Evolutionary conservation across 2,329 filamentous ascomycete species (phyloP), one percentile per base, ranked within the genome.

Genomic region (Pyrenophora teres): DNA sequence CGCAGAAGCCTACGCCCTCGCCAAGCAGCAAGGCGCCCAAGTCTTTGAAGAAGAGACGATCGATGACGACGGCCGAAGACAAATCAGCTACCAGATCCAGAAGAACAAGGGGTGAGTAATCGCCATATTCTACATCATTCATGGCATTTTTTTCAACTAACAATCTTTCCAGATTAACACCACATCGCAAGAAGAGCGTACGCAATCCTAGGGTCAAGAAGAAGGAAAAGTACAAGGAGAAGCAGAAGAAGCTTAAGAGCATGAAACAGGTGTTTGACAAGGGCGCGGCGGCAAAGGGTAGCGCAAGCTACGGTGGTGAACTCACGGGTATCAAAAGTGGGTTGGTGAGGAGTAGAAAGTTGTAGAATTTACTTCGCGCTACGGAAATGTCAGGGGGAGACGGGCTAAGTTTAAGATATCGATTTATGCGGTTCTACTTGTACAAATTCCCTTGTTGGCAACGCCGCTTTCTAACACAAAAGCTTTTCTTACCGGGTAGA

Each of bases 201-300:
- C 82, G 93, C 58, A 99, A 99, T 78, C 92, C 94, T 31, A 83
- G 94, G 73, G 93, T 97, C 60, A 99, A 97, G 88, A 97, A 97
- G 88, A 86, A 91, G 76, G 91, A 91, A 85, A 92, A 91, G 85
- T 99, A 86, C 74, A 92, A 95, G 71, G 88, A 92, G 75, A 97
- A 96, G 83, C 89, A 93, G 84, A 97, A 97, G 89, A 97, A 97
- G 82, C 77, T 97, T 70, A 86, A 85, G 67, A 93, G 88, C 71
- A 90, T 92, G 80, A 90, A 89, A 78, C 84, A 89, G 7, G 81
- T 90, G 12, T 97, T 92, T 79, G 90, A 92, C 76, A 63, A 59
- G 33, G 32, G 32, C n/a, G 90, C 62, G 89, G 90, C 56, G 87
- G 95, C 77, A 86, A 89, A 63, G 85, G 92, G 46, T 4, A 61